phyloP scores from a whole-genome alignment of 768 basidiomycete genomes.

The Boletus reticulatus region DNA sequence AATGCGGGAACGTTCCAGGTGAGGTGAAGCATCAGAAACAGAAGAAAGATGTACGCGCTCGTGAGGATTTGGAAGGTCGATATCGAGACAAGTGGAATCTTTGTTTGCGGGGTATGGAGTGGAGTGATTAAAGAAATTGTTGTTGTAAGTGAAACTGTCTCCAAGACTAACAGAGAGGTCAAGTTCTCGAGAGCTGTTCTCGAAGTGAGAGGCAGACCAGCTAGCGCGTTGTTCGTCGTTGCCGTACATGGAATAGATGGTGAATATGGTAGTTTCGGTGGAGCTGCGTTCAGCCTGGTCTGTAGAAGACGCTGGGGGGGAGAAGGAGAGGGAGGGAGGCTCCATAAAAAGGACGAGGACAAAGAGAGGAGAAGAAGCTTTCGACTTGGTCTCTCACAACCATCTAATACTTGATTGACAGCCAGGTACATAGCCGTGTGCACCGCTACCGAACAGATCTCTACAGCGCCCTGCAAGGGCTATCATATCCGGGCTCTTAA shows the following conservation, averaged over 20 bases:
- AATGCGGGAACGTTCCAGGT: slow-evolving; percentile 15
- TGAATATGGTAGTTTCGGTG: slow-evolving; percentile 74
- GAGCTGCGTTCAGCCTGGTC: slow-evolving; percentile 49
- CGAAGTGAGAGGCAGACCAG: slow-evolving; percentile 44
- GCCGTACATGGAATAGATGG: slow-evolving; percentile 87
- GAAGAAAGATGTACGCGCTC: slow-evolving; percentile 22
- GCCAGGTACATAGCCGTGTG: no score
- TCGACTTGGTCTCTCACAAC: not conserved
- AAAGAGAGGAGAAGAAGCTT: not conserved
- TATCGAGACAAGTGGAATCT: slow-evolving; percentile 30
- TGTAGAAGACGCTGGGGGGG: slow-evolving; percentile 13
- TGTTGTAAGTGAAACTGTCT: slow-evolving; percentile 33
- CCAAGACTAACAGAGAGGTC: slow-evolving; percentile 34
- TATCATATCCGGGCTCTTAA: no score
- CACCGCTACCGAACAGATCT: no score
- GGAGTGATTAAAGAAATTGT: slow-evolving; percentile 30
- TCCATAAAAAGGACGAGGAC: slow-evolving; percentile 33
- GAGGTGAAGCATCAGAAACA: slow-evolving; percentile 27
- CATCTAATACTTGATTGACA: no score
- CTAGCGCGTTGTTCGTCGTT: slow-evolving; percentile 49
- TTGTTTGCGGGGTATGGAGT: slow-evolving; percentile 16
- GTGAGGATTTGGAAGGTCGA: slow-evolving; percentile 19
- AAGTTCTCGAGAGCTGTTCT: slow-evolving; percentile 38
- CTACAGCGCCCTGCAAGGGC: no score
- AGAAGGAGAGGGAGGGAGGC: slow-evolving; percentile 37